These are phyloP conservation scores for Solanum neorickii DNA, from an alignment of 257 asterid genomes.

Conservation along the genomic window DNA sequence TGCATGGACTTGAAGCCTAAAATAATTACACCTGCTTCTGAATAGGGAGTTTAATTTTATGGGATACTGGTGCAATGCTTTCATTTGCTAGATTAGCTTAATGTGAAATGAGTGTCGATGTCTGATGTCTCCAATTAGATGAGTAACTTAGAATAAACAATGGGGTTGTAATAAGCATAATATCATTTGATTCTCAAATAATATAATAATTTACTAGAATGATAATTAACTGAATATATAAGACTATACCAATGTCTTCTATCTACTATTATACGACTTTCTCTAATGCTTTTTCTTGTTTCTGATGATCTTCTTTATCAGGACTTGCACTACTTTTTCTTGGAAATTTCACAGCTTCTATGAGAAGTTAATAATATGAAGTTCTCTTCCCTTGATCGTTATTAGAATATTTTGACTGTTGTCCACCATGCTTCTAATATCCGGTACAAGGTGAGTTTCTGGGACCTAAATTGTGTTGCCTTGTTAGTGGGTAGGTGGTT, in stretches of 20 bases:
- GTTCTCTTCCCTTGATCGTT: not conserved
- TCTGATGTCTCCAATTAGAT: not conserved
- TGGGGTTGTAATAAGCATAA: not conserved
- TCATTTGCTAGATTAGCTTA: not conserved
- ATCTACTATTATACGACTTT: not conserved
- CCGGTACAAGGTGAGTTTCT: too few species aligned
- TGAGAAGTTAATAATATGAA: constrained; percentile 51
- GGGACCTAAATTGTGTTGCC: too few species aligned
- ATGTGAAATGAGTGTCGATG: not conserved
- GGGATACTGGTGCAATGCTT: not conserved
- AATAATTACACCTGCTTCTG: not conserved
- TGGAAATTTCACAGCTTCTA: constrained; percentile 87
- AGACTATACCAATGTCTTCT: not conserved
- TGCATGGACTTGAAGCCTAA: not conserved
- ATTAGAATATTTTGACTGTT: not conserved
- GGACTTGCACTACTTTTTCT: constrained; percentile 92
- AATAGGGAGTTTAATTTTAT: not conserved
- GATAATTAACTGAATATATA: not conserved
- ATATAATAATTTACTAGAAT: not conserved
- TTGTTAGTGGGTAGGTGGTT: too few species aligned
- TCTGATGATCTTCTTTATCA: constrained; percentile 7
- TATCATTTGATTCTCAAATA: not conserved
- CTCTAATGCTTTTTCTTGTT: not conserved
- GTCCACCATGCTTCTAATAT: not conserved
- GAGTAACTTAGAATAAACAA: not conserved